A percentile compares a stretch with the other conserved stretches of the same genome.
These are phyloP conservation scores for Komagataella phaffii DNA, from an alignment of 805 yeast genomes.

Conservation along the genomic window DNA sequence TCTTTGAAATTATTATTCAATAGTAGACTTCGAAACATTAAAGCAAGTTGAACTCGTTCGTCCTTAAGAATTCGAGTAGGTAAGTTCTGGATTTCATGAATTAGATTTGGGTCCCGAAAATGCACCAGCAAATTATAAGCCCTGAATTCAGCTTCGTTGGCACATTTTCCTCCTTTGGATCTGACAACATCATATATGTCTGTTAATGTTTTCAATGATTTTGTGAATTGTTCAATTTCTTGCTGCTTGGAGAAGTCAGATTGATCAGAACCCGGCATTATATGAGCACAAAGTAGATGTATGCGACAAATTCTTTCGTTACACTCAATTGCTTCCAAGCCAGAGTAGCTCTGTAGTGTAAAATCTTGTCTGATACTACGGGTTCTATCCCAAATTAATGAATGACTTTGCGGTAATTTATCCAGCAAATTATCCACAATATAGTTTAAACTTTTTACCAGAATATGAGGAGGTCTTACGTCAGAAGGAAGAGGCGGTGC, in stretches of 20 bases:
- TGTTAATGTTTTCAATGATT: conserved; percentile 75
- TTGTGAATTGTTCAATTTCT: conserved; percentile 88
- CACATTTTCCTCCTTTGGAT: conserved; percentile 50
- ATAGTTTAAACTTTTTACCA: conserved; percentile 56
- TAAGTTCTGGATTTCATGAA: conserved; percentile 54
- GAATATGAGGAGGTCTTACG: conserved; percentile 81
- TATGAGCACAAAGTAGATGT: conserved; percentile 69
- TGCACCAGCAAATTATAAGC: conserved; percentile 77
- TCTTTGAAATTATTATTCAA: conserved; percentile 49
- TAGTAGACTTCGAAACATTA: conserved; percentile 52
- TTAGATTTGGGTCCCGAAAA: conserved; percentile 74
- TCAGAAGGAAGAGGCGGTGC: conserved; percentile 97
- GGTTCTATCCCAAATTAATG: conserved; percentile 95
- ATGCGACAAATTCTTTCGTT: conserved; percentile 85
- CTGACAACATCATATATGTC: conserved; percentile 80
- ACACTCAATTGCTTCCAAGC: conserved; percentile 88
- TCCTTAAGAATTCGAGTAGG: conserved; percentile 45
- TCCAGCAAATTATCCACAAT: conserved; percentile 51
- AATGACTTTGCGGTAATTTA: conserved; percentile 70
- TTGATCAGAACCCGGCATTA: conserved; percentile 61
- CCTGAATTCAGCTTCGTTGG: conserved; percentile 88
- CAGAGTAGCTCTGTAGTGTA: conserved; percentile 86
- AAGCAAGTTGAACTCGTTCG: conserved; percentile 52
- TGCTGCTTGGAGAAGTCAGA: conserved; percentile 84
- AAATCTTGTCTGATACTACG: conserved; percentile 95